Evolutionary conservation across 2,329 filamentous ascomycete species (phyloP).

Genomic region (Pseudocercospora cruenta): DNA sequence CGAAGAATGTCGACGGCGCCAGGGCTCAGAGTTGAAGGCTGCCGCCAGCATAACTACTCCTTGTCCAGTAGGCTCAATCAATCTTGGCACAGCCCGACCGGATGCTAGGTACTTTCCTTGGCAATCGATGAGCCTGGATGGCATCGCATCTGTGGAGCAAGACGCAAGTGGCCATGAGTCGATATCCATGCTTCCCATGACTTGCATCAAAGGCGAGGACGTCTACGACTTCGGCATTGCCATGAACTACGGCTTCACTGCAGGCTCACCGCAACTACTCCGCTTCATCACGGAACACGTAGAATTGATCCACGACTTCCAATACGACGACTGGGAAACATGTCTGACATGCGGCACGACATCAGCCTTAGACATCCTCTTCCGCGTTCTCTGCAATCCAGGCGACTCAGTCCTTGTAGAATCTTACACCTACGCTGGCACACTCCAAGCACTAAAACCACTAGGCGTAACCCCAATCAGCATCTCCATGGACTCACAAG

Average conservation of each 20-base stretch:
- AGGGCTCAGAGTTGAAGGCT: constrained; percentile 23
- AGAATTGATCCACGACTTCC: constrained; percentile 37
- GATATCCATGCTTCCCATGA: background rate
- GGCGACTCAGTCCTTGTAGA: constrained; percentile 34
- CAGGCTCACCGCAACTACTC: constrained; percentile 33
- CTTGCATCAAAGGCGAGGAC: constrained; percentile 19
- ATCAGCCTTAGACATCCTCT: constrained; percentile 37
- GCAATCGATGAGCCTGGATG: constrained; percentile 17
- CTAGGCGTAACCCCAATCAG: constrained; percentile 33
- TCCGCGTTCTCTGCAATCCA: constrained; percentile 36
- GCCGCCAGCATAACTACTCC: constrained; percentile 15
- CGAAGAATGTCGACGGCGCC: constrained; percentile 17
- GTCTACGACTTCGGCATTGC: constrained; percentile 32
- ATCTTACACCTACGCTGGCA: constrained; percentile 35
- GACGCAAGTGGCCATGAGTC: background rate
- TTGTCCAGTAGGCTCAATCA: constrained; percentile 10
- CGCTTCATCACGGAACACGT: constrained; percentile 37
- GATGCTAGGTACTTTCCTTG: constrained; percentile 20
- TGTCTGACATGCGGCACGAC: constrained; percentile 38
- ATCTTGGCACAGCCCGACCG: constrained; percentile 24
- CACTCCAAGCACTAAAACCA: constrained; percentile 33
- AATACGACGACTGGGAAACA: constrained; percentile 38
- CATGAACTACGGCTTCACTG: constrained; percentile 36
- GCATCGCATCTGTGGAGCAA: background rate
- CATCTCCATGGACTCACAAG: constrained; percentile 37